Evolutionary conservation across 2,329 filamentous ascomycete species (phyloP), one percentile per base, ranked within the genome.

Genomic region (Diplocarpon mali): DNA sequence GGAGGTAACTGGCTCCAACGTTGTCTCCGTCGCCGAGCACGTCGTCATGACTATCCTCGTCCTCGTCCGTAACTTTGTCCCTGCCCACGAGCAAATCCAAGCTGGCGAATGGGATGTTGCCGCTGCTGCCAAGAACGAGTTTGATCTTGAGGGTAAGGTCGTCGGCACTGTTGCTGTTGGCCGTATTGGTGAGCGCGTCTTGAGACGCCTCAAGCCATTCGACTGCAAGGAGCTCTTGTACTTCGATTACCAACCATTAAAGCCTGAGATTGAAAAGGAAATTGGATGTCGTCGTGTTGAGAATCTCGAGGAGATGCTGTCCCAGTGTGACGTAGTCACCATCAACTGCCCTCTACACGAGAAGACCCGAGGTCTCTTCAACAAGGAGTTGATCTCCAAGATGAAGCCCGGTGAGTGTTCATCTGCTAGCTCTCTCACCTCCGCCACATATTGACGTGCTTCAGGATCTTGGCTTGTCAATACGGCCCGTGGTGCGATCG

Each of bases 331-430:
- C 59, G 78, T 96, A 51, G 90, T 98, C 68, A 98, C 92, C 64
- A 96, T 98, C 74, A 98, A 98, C 82, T 95, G 89, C 77, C 92
- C 92, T 43, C 79, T 98, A 53, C 92, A 98, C 75, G 90, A 96
- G 78, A 94, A 93, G 79, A 98, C 92, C 30, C 78, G 80, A 52
- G 90, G 90, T 57, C 69, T 98, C 53, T 96, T 96, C 77, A 95
- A 96, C 83, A 95, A 95, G 83, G 87, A 96, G 39, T 76, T 96
- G 61, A 90, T 96, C 65, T 75, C 80, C 68, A 95, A 96, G 85
- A 98, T 96, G 92, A 96, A 96, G 85, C 83, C 83, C 67, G 89
- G 84, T 60, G 55, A 92, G 88, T 76, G 34, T 85, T 32, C 11
- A 9, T 7, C 20, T 32, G 30, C 87, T 39, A 76, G 53, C 87